Base-by-base conservation (phyloP, 495 filamentous ascomycete species). In the Collariella sp. region DNA sequence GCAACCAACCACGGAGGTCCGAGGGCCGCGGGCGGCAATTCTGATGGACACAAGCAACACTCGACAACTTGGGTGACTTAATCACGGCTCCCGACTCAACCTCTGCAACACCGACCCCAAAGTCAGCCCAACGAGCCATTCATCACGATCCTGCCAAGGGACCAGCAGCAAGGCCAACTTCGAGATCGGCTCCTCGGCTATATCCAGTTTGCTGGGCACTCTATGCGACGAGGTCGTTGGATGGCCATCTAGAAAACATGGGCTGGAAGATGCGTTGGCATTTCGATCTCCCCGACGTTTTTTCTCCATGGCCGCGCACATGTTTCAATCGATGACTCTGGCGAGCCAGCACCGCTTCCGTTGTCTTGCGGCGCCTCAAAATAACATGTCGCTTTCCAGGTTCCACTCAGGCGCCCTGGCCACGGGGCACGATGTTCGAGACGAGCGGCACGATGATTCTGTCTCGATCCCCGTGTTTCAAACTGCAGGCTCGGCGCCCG, bases 201-300 rank as follows among this genome's bases (percentile, higher is more conserved):
- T 31, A 18, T 16, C 39, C 29, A 29, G 39, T 16, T 35, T 12
- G 23, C 16, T 43, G 26, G 24, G 6, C 29, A 16, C 29, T 12
- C 18, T 7, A 35, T 35, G 20, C 34, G n/a, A 7, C 33, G 2
- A n/a, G 19, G 29, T 47, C n/a, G 29, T 15, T 18, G 38, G 16
- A 23, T 16, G 16, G 48, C n/a, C 5, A 40, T 40, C 5, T 13
- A 38, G 15, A 13, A 22, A 22, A 1, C 38, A 9, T 44, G 39
- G 39, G 18, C 29, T 40, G 23, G 40, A 18, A 22, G 49, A 52
- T 46, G 50, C 19, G 40, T 19, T 52, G 50, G 39, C 50, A 52
- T 18, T 13, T 52, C 38, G 35, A 15, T 10, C 40, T 29, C 31
- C 50, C 16, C 19, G 36, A 40, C 50, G 29, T 43, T 15, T 36